Evolutionary conservation across 2,329 filamentous ascomycete genomes (phyloP), one percentile per base, ranked within the genome.

Genomic region (Biscogniauxia mediterranea): DNA sequence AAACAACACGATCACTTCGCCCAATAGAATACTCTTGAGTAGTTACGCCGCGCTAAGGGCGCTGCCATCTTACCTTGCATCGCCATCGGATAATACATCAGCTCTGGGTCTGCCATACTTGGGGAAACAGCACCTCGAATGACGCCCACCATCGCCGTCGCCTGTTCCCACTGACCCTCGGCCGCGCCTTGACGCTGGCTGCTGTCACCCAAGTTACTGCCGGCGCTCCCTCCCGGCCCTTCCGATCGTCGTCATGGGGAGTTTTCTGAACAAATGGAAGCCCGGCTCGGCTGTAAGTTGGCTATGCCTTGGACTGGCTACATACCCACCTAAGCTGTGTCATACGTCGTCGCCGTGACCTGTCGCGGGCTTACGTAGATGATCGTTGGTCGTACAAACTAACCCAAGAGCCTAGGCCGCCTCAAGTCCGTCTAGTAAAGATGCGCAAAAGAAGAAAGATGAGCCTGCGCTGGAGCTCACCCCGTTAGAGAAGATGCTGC

Each of bases 401-500:
- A 65, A 76, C 68, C 62, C 62, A 57, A 46, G 62, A 62, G 64
- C 67, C 57, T 61, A 85, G 83, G 76, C 77, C 61, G 76, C 76
- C 65, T 75, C 79, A 57, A 78, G 75, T 64, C 72, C 76, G 57
- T 70, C 76, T 52, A 68, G 70, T 58, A 83, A 83, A 74, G 81
- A 83, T 75, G 74, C 77, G 52, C 76, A 75, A 61, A 77, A 77
- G 73, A 87, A 85, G 73, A 85, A 84, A 67, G 83, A 86, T 53
- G 84, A 87, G 66, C 73, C 78, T n/a, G 66, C 76, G n/a, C 77
- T 78, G n/a, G 86, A 89, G 70, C 69, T 83, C 58, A 89, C 86
- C 1, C 86, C 87, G 2, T 69, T 89, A 61, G 84, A 88, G 70
- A 88, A 92, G 81, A 90, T 96, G 83, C 83, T 99, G 32, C 85